These are phyloP conservation scores for Chenopodium quinoa DNA, from an alignment of 148 eudicot genomes.

Conservation along the genomic window DNA sequence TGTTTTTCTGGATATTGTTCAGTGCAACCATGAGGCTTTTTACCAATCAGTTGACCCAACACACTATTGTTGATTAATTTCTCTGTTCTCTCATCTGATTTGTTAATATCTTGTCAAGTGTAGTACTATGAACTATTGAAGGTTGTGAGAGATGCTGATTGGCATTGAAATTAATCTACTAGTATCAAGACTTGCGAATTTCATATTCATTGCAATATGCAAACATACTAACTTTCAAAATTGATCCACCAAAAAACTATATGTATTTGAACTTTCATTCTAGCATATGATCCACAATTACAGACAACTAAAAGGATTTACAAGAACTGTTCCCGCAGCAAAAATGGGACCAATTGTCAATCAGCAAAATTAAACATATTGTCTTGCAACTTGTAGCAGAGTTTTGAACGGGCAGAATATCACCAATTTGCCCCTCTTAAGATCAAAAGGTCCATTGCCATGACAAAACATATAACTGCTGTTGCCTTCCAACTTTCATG, in stretches of 20 bases:
- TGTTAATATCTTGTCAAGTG: not conserved
- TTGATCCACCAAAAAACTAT: slow-evolving; percentile 2
- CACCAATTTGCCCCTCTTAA: not conserved
- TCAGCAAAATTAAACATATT: not conserved
- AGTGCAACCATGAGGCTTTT: not conserved
- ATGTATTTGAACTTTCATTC: not conserved
- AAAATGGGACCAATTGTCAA: not conserved
- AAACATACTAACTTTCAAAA: not conserved
- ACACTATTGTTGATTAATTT: not conserved
- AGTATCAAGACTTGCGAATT: not conserved
- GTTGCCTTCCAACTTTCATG: not conserved
- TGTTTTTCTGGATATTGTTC: not conserved
- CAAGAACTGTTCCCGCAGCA: not conserved
- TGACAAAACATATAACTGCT: not conserved
- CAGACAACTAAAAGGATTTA: not conserved
- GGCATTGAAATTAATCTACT: not conserved
- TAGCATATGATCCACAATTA: not conserved
- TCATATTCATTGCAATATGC: not conserved
- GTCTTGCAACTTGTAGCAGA: not conserved
- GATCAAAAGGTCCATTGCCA: too few relatives aligned
- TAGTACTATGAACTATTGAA: not conserved
- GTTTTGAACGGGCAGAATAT: not conserved
- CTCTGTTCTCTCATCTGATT: not conserved
- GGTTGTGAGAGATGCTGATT: not conserved
- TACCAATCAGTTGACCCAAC: not conserved